phyloP scores from a whole-genome alignment of 2,329 filamentous ascomycete species.

The Colletotrichum costaricense region DNA sequence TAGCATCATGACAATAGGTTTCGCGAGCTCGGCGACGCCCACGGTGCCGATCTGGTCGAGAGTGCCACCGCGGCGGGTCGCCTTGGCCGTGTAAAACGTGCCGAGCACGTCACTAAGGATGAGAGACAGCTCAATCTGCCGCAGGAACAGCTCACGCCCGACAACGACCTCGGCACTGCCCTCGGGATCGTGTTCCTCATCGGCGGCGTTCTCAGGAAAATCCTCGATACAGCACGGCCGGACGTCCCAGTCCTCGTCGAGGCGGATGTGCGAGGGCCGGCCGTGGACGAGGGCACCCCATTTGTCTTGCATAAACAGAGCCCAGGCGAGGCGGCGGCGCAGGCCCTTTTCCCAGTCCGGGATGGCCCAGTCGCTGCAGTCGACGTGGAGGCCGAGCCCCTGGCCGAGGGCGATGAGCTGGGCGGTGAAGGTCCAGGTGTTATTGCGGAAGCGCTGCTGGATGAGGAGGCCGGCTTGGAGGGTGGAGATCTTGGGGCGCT shows the following conservation, averaged over 20 bases:
- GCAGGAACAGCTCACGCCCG: slow-evolving; percentile 60
- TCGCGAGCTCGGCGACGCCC: slow-evolving; percentile 47
- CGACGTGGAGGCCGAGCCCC: slow-evolving; percentile 69
- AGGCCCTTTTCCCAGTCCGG: slow-evolving; percentile 72
- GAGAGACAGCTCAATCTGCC: slow-evolving; percentile 61
- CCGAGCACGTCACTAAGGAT: slow-evolving; percentile 63
- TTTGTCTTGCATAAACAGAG: slow-evolving; percentile 73
- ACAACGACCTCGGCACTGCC: slow-evolving; percentile 56
- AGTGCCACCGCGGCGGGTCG: slow-evolving; percentile 43
- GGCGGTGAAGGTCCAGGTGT: slow-evolving; percentile 61
- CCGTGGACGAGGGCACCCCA: slow-evolving; percentile 70
- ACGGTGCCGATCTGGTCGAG: slow-evolving; percentile 47
- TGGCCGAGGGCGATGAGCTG: slow-evolving; percentile 68
- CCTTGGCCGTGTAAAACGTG: slow-evolving; percentile 56
- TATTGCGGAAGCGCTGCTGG: slow-evolving; percentile 59
- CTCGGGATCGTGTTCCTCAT: slow-evolving; percentile 49
- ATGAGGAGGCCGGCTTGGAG: slow-evolving; percentile 66
- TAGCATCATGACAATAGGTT: slow-evolving; percentile 47
- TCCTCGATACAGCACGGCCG: slow-evolving; percentile 47
- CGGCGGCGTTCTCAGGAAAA: slow-evolving; percentile 51
- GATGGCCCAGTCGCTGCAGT: slow-evolving; percentile 71
- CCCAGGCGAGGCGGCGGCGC: slow-evolving; percentile 72
- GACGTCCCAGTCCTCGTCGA: slow-evolving; percentile 66
- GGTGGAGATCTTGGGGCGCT: slow-evolving; percentile 65
- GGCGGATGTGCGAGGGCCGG: slow-evolving; percentile 64